phyloP scores from a whole-genome alignment of 1,284 basidiomycete species.

The Pisolithus thermaeus region DNA sequence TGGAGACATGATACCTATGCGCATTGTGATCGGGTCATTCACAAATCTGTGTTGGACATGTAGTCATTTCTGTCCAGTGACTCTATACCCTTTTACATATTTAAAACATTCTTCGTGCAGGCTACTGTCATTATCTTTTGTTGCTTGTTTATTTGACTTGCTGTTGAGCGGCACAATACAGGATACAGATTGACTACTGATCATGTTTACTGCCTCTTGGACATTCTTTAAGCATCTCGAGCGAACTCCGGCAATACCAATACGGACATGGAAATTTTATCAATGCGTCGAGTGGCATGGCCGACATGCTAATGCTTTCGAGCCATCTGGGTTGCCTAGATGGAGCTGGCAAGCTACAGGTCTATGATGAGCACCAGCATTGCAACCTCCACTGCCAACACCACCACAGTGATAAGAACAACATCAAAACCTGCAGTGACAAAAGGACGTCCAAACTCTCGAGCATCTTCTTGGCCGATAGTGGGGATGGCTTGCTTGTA shows the following conservation, averaged over 20 bases:
- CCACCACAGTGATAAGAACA: constrained; percentile 53
- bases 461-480: constrained; percentile 51
- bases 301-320: no score
- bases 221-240: no score
- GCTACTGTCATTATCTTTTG: not conserved
- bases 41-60: not conserved
- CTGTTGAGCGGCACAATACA: not conserved
- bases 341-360: constrained; percentile 7
- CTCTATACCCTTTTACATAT: no score
- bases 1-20: not conserved
- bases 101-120: not conserved
- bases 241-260: no score
- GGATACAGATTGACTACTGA: not conserved
- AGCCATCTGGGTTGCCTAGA: no score
- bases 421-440: constrained; percentile 76
- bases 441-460: constrained; percentile 70
- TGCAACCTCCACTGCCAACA: constrained; percentile 58
- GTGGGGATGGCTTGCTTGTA: constrained; percentile 32
- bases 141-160: not conserved
- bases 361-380: constrained; percentile 55
- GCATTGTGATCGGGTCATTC: not conserved
- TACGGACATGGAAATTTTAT: no score
- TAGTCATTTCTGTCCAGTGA: not conserved
- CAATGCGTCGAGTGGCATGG: no score
- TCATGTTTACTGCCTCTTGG: not conserved